Percentiles rank a stretch among this genome's conserved stretches.
phyloP scores from a whole-genome alignment of 371 early-diverging fungal species.

The Circinella minor region DNA sequence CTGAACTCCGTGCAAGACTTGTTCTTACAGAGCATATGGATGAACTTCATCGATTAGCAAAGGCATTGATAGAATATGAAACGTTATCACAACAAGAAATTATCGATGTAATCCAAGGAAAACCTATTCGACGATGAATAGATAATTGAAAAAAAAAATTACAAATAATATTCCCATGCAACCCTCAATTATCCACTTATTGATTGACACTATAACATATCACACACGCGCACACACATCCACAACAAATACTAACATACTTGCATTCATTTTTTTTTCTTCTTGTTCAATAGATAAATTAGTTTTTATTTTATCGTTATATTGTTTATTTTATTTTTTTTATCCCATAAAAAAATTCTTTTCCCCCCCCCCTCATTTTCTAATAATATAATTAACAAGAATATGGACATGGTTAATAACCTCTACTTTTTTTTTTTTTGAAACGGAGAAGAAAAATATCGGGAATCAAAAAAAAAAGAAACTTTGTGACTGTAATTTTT shows the following conservation, averaged over 20 bases:
- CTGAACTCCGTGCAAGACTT: constrained; percentile 62
- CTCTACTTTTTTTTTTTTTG: too few relatives aligned
- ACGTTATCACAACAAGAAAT: constrained; percentile 89
- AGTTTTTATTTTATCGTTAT: not conserved
- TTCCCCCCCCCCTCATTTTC: too few relatives aligned
- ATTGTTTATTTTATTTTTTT: not conserved
- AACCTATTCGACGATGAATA: constrained; percentile 49
- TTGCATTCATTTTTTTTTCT: constrained; percentile 1
- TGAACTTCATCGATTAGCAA: constrained; percentile 85
- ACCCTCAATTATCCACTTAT: too few relatives aligned
- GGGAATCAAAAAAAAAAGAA: too few relatives aligned
- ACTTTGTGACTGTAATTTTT: not conserved
- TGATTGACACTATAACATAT: not conserved
- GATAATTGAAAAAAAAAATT: too few relatives aligned
- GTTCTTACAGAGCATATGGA: constrained; percentile 72
- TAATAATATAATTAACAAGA: too few relatives aligned
- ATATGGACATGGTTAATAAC: too few relatives aligned
- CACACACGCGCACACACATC: not conserved
- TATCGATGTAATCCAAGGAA: constrained; percentile 69
- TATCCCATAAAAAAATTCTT: not conserved
- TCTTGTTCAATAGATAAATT: not conserved
- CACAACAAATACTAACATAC: not conserved
- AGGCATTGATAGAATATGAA: constrained; percentile 88
- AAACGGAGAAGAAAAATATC: too few relatives aligned
- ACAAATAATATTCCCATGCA: too few relatives aligned